Evolutionary conservation across 1,284 basidiomycete species (phyloP), one percentile per base, ranked within the genome.

Genomic region (Ustilago shanxiensis): DNA sequence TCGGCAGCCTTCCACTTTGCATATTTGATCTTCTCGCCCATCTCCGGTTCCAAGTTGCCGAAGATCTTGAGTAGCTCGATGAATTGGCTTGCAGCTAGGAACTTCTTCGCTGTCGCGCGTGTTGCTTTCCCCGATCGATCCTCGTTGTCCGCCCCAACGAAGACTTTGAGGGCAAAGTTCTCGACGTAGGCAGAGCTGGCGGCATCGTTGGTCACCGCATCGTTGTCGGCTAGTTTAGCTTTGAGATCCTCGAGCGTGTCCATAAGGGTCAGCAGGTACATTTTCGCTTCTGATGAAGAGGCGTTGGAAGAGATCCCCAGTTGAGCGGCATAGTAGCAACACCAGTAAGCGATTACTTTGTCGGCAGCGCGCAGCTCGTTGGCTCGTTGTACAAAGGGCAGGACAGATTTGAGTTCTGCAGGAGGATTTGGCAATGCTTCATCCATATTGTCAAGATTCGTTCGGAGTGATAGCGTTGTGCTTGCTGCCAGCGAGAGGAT

Each of bases 1-100:
- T 95, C 93, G 7, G 92, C 90, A 33, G 94, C 94, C 85, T 95
- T 95, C 94, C 94, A 95, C 87, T 95, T 95, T 8, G 93, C 90
- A 86, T 96, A 96, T 61, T 90, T 91, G 58, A 94, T 90, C 87
- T 95, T 95, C 72, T 91, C 91, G 68, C 89, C 89, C 66, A 89
- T 89, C 53, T 87, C 86, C 33, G 76, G 60, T 33, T 86, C 81
- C 10, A 83, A 47, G 11, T 83, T 71, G 29, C 91, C 91, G 84
- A 95, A 95, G 13, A 91, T 90, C 49, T 89, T 90, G 59, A 96
- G 89, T 52, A 95, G 87, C 85, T 96, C 93, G 39, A 95, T 89
- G 86, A 95, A 95, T 85, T 93, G 93, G 60, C 92, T 90, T 18
- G 94, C 93, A 14, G 93, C 94, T 2, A 95, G 87, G 86, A 95